phyloP scores from a whole-genome alignment of 768 basidiomycete genomes.

The Mycena epipterygia region DNA sequence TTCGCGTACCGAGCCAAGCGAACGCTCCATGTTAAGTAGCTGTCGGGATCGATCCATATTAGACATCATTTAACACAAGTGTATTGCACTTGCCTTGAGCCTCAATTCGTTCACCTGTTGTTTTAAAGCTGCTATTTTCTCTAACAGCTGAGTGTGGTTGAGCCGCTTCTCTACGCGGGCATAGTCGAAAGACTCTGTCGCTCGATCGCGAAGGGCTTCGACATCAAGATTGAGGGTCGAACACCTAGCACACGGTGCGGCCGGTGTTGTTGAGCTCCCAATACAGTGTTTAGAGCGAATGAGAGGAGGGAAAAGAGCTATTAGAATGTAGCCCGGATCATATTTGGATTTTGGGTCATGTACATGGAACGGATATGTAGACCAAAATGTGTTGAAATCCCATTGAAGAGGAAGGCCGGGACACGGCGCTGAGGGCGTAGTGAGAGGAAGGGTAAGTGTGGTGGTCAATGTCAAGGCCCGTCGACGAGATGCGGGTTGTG shows the following conservation, averaged over 20 bases:
- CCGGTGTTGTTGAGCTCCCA: background rate
- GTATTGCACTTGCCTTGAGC: background rate
- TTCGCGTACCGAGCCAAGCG: slow-evolving; percentile 6
- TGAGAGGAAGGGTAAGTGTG: background rate
- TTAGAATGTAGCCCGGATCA: slow-evolving; percentile 27
- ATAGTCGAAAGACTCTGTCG: background rate
- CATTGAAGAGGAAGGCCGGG: slow-evolving; percentile 20
- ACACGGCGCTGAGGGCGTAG: background rate
- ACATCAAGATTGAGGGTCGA: background rate
- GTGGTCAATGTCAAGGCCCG: background rate
- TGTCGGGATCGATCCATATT: background rate
- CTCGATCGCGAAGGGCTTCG: background rate
- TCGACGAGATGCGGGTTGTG: background rate
- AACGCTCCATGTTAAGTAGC: background rate
- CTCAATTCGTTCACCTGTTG: background rate
- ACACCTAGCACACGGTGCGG: background rate
- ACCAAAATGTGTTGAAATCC: slow-evolving; percentile 27
- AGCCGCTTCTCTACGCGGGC: background rate
- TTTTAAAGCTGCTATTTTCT: background rate
- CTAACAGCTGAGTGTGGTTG: background rate
- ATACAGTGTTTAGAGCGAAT: background rate
- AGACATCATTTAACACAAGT: background rate
- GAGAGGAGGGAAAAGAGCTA: background rate
- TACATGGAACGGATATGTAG: slow-evolving; percentile 37
- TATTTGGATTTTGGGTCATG: slow-evolving; percentile 25